phyloP scores from a whole-genome alignment of 805 yeast species.

The Candida vartiovaarae region DNA sequence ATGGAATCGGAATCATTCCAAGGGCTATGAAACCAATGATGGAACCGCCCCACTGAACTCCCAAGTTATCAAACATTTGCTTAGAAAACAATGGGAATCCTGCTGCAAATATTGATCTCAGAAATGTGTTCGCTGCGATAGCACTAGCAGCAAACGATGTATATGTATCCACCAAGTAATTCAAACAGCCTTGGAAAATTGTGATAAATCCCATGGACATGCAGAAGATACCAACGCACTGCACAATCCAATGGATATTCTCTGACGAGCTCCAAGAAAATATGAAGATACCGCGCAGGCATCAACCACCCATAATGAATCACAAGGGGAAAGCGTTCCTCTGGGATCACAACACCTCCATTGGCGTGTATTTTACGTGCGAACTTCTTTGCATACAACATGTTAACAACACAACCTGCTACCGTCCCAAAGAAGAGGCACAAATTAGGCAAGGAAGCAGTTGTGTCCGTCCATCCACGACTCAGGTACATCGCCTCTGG shows the following conservation, averaged over 20 bases:
- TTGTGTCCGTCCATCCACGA: conserved; percentile 27
- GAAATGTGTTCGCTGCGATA: conserved; percentile 55
- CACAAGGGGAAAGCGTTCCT: conserved; percentile 50
- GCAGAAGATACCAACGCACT: conserved; percentile 46
- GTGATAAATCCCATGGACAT: conserved; percentile 48
- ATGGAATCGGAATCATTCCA: conserved; percentile 49
- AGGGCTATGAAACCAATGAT: conserved; percentile 46
- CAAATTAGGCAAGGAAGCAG: conserved; percentile 29
- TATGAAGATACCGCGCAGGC: conserved; percentile 49
- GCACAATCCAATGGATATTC: conserved; percentile 45
- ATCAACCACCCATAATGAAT: conserved; percentile 38
- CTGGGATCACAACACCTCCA: conserved; percentile 48
- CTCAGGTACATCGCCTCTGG: conserved; percentile 29
- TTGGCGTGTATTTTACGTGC: conserved; percentile 32
- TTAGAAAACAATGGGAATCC: conserved; percentile 54
- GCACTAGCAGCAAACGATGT: conserved; percentile 55
- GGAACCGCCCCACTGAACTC: conserved; percentile 49
- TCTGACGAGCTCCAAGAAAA: conserved; percentile 54
- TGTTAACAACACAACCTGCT: conserved; percentile 27
- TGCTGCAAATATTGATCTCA: conserved; percentile 53
- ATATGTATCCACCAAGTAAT: conserved; percentile 56
- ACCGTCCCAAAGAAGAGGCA: conserved; percentile 33
- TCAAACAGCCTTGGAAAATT: conserved; percentile 52
- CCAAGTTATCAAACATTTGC: conserved; percentile 43
- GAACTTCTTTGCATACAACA: conserved; percentile 24